phyloP scores from a whole-genome alignment of 495 filamentous ascomycete genomes.

The Penicillium cinerascens region DNA sequence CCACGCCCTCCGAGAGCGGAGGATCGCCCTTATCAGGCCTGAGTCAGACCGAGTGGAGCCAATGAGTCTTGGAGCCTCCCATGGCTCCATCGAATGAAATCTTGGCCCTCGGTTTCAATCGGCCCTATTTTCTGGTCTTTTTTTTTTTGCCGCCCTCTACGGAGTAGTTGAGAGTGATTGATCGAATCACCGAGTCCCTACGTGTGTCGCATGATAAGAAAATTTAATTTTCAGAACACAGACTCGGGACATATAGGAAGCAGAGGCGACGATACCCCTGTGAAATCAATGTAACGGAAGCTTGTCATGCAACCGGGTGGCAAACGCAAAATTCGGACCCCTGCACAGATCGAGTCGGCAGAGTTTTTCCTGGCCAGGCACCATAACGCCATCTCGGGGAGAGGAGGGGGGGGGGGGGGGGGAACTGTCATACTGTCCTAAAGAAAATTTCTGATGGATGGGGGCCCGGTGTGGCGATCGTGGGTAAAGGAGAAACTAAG shows the following conservation, averaged over 20 bases:
- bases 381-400: background rate
- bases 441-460: background rate
- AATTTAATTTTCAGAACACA: too few species aligned
- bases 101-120: slow-evolving; percentile 20
- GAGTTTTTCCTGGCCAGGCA: background rate
- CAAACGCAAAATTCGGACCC: background rate
- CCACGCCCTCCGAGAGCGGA: slow-evolving; percentile 8
- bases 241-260: background rate
- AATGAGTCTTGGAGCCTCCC: background rate
- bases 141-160: too few species aligned
- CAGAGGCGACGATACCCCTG: background rate
- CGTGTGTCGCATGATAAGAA: too few species aligned
- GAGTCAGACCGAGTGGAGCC: background rate
- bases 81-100: background rate
- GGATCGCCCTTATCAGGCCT: slow-evolving; percentile 3
- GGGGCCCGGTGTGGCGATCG: slow-evolving; percentile 16
- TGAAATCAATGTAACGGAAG: background rate
- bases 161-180: too few species aligned
- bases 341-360: background rate
- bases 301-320: background rate
- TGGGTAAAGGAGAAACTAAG: slow-evolving; percentile 12
- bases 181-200: background rate
- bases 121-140: background rate
- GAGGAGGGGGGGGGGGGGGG: too few species aligned
- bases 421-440: background rate